Conservation (phyloP, 345 rosid genomes). For the Theobroma cacao region DNA sequence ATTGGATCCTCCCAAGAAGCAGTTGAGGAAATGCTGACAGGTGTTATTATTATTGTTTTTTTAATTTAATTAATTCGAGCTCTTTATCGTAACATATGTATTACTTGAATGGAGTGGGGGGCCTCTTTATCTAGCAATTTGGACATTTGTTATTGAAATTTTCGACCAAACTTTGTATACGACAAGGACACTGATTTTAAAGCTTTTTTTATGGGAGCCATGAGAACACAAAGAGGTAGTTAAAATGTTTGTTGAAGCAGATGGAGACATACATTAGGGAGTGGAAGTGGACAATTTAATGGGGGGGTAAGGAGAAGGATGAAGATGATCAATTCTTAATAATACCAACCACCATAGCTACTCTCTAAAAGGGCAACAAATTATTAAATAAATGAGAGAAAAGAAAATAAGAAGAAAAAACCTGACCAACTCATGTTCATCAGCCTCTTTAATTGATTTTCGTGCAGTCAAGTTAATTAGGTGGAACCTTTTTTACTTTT, state of each 20-base stretch:
- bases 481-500: too few species aligned
- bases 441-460: not conserved
- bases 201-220: not conserved
- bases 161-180: not conserved
- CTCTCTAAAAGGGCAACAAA: not conserved
- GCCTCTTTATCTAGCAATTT: not conserved
- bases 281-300: not conserved
- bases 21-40: not conserved
- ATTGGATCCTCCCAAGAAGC: not conserved
- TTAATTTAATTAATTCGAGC: too few species aligned
- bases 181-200: constrained; percentile 1
- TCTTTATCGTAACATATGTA: too few species aligned
- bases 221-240: not conserved
- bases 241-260: constrained; percentile 16
- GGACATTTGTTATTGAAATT: not conserved
- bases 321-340: not conserved
- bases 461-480: too few species aligned
- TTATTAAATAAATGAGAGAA: not conserved
- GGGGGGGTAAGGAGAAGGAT: not conserved
- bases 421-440: not conserved
- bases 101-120: not conserved
- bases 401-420: too few species aligned
- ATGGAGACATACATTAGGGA: constrained; percentile 1
- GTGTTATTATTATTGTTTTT: not conserved
- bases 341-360: not conserved